Base-by-base conservation (phyloP, 106 monocot genomes). In the Agapanthus africanus region DNA sequence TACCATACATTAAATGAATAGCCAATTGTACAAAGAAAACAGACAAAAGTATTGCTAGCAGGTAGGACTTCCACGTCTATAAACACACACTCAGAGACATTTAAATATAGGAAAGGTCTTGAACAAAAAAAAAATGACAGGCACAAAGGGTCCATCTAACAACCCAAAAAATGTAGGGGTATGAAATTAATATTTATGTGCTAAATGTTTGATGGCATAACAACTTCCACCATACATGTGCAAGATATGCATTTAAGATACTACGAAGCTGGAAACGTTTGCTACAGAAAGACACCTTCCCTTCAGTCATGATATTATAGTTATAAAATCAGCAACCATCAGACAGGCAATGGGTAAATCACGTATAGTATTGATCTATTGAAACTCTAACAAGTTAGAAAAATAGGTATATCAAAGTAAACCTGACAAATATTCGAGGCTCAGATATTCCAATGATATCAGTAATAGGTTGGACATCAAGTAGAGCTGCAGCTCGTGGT, bases 391-490 rank as follows among this genome's bases (percentile, higher is more conserved):
- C 54, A 16, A 22, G 56, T 25, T 37, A 40, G 11, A 56, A 25
- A 78, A 51, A 13, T 47, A 30, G 6, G 33, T 61, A 61, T 33
- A 2, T 4, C 14, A 61, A 65, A 65, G 18, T 34, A 21, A 40
- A 97, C 95, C 95, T 97, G 74, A 87, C 74, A 79, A 99, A 99
- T 44, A 79, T 72, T 18, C 50, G 75, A 9, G 90, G 82, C 54
- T 89, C 92, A 30, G 75, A 77, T 82, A 99, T 85, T 40, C 73
- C 77, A 79, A 81, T 74, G 73, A 99, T 77, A 78, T 99, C 97
- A 26, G 97, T 99, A 30, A 99, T 56, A 15, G 97, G 92, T 50
- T 86, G 85, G 74, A 99, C 93, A 87, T 99, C 89, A 59, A 99
- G 76, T 70, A 99, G 79, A 62, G 92, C 97, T 27, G 97, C 97